Evolutionary conservation across 2,329 filamentous ascomycete species (phyloP).

Genomic region (Taxawa tesnikishii): DNA sequence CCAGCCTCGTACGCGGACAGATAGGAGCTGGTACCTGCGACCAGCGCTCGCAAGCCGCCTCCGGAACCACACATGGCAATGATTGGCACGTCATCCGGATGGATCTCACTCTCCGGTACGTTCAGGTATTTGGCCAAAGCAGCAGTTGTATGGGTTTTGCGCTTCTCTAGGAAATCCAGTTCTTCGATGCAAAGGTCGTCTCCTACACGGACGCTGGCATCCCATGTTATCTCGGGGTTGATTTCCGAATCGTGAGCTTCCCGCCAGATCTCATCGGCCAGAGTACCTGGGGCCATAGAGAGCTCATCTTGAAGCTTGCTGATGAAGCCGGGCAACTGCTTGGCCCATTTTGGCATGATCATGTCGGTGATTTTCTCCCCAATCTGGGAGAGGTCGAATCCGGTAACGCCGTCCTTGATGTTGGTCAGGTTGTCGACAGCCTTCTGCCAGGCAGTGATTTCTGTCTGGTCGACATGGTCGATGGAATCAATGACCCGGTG

Average conservation of each 20-base stretch:
- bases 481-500: slow-evolving; percentile 9
- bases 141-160: slow-evolving; percentile 54
- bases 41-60: slow-evolving; percentile 77
- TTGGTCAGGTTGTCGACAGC: slow-evolving; percentile 14
- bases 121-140: slow-evolving; percentile 75
- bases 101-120: slow-evolving; percentile 65
- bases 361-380: slow-evolving; percentile 16
- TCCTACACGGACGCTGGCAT: slow-evolving; percentile 73
- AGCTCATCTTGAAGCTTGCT: slow-evolving; percentile 78
- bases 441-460: slow-evolving; percentile 14
- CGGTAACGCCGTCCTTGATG: slow-evolving; percentile 15
- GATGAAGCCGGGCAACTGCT: slow-evolving; percentile 60
- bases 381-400: slow-evolving; percentile 14
- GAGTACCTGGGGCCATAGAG: slow-evolving; percentile 73
- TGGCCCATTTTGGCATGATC: slow-evolving; percentile 75
- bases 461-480: slow-evolving; percentile 8
- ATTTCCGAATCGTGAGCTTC: slow-evolving; percentile 74
- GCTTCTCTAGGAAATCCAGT: slow-evolving; percentile 55
- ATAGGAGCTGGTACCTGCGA: slow-evolving; percentile 81
- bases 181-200: slow-evolving; percentile 74
- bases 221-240: slow-evolving; percentile 77
- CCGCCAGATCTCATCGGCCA: slow-evolving; percentile 87
- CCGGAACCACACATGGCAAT: slow-evolving; percentile 94
- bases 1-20: slow-evolving; percentile 75
- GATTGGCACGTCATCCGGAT: slow-evolving; percentile 82